phyloP scores from a whole-genome alignment of 2,329 filamentous ascomycete species.

The Fusarium fracticaudum region DNA sequence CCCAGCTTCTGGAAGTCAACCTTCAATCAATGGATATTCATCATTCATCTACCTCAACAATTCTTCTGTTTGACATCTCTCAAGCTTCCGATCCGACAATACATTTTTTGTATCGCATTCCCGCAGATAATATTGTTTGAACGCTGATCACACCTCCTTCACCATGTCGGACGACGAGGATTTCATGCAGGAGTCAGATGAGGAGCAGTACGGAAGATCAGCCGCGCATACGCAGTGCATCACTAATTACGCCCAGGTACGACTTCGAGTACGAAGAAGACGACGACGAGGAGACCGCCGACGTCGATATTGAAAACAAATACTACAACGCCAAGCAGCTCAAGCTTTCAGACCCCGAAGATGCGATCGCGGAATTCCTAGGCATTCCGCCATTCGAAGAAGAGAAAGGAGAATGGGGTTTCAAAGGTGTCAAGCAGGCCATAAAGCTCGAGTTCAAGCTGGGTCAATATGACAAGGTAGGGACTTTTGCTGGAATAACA shows the following conservation, averaged over 20 bases:
- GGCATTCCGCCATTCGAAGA: constrained; percentile 83
- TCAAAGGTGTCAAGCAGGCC: constrained; percentile 97
- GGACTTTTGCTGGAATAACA: not conserved
- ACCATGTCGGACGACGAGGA: constrained; percentile 63
- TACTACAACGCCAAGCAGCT: constrained; percentile 99
- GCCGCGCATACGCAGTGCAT: constrained; percentile 1
- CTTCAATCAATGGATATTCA: constrained; percentile 4
- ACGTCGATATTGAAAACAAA: constrained; percentile 98
- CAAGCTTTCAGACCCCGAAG: constrained; percentile 85
- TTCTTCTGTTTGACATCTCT: not conserved
- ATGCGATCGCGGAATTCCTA: constrained; percentile 92
- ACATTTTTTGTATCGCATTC: not conserved
- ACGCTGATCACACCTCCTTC: not conserved
- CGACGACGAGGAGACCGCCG: constrained; percentile 85
- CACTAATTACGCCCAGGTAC: constrained; percentile 62
- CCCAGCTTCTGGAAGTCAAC: constrained; percentile 20
- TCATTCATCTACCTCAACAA: constrained; percentile 14
- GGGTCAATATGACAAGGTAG: constrained; percentile 84
- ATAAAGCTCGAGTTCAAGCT: constrained; percentile 97
- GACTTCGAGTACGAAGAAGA: constrained; percentile 98
- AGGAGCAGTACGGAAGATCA: constrained; percentile 52
- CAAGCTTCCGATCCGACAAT: not conserved
- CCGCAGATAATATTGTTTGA: not conserved
- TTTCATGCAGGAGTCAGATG: constrained; percentile 60
- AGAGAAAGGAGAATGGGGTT: constrained; percentile 98